Conservation (phyloP, 2,329 filamentous ascomycete species). For the Trichoderma citrinoviride region DNA sequence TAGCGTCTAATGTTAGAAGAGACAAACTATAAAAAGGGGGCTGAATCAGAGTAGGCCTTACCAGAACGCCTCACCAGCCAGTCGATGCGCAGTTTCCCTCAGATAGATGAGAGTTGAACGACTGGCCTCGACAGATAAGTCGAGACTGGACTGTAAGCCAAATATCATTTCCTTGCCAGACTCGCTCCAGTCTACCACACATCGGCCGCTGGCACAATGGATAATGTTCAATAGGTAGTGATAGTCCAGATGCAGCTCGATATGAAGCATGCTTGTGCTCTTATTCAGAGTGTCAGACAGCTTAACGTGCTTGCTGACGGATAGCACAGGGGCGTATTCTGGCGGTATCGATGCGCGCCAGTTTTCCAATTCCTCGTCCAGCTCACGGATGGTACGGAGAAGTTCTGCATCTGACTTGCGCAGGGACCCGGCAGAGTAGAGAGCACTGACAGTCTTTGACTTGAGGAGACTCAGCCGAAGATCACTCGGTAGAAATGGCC, state of each 20-base stretch:
- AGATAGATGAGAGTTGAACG: conserved; percentile 53
- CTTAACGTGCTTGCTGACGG: conserved; percentile 34
- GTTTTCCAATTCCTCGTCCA: conserved; percentile 55
- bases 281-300: conserved; percentile 29
- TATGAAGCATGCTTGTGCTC: conserved; percentile 45
- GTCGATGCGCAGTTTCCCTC: conserved; percentile 39
- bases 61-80: conserved; percentile 51
- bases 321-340: conserved; percentile 47
- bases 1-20: conserved; percentile 27
- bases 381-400: conserved; percentile 52
- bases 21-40: neutral
- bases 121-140: conserved; percentile 54
- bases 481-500: conserved; percentile 45
- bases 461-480: conserved; percentile 51
- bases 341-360: conserved; percentile 52
- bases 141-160: conserved; percentile 50
- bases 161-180: conserved; percentile 35
- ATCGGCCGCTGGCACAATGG: conserved; percentile 53
- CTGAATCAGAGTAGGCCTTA: neutral
- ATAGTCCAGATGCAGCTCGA: conserved; percentile 53
- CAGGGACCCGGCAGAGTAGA: conserved; percentile 50
- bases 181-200: conserved; percentile 36
- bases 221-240: conserved; percentile 55
- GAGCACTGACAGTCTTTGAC: conserved; percentile 44
- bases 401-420: conserved; percentile 54